These are phyloP conservation scores for Cenchrus purpureus DNA, from an alignment of 176 grass and related monocot species.

Conservation along the genomic window DNA sequence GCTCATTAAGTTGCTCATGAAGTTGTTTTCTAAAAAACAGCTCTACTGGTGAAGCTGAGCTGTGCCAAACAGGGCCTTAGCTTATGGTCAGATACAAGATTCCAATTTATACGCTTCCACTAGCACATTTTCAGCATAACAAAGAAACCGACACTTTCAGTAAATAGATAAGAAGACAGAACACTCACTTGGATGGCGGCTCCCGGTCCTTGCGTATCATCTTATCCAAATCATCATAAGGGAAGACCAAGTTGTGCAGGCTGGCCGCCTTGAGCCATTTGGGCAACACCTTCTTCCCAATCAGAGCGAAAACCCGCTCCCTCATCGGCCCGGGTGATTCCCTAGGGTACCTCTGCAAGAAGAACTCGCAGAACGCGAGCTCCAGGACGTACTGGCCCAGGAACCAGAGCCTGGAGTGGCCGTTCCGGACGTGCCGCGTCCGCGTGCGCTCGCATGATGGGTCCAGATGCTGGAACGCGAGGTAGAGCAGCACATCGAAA, in stretches of 20 bases:
- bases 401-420: conserved; percentile 90
- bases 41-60: too few species aligned
- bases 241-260: conserved; percentile 97
- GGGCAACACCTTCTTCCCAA: conserved; percentile 75
- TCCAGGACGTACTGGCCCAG: conserved; percentile 88
- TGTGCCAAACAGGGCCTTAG: background rate
- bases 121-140: background rate
- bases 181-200: conserved; percentile 80
- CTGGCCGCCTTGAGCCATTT: conserved; percentile 92
- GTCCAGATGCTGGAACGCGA: conserved; percentile 93
- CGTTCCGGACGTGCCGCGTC: conserved; percentile 76
- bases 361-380: conserved; percentile 85
- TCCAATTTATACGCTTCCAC: conserved; percentile 3
- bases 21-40: too few species aligned
- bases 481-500: conserved; percentile 93
- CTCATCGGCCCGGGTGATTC: conserved; percentile 92
- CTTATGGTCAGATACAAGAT: background rate
- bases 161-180: background rate
- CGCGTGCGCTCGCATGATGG: conserved; percentile 71
- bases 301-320: conserved; percentile 86
- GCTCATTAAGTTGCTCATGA: too few species aligned
- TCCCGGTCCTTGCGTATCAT: conserved; percentile 90
- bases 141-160: background rate
- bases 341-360: conserved; percentile 93
- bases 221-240: conserved; percentile 91